Conservation (phyloP, 192 early-diverging fungal species). For the Entomortierella chlamydospora region DNA sequence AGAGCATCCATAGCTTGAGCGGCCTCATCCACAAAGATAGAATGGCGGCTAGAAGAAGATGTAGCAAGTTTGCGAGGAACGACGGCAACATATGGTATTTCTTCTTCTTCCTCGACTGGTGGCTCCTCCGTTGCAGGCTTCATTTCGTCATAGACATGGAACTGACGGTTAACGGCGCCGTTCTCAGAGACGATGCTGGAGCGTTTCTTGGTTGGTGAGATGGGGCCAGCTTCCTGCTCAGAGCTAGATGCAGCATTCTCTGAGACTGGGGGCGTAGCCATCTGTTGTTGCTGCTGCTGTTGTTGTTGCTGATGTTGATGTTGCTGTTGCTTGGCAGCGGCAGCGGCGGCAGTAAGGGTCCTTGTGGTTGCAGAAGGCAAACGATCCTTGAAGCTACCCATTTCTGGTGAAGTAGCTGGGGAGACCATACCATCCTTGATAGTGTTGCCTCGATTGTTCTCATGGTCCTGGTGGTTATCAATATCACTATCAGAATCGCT, state of each 20-base stretch:
- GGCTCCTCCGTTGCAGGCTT: conserved; percentile 6
- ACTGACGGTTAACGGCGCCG: conserved; percentile 26
- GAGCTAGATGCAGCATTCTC: background rate
- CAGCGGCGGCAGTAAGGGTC: conserved; percentile 35
- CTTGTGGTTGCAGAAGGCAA: conserved; percentile 45
- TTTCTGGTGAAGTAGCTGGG: conserved; percentile 43
- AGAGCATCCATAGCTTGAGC: conserved; percentile 50
- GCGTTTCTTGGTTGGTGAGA: conserved; percentile 9
- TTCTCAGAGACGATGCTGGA: conserved; percentile 17
- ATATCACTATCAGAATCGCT: conserved; percentile 29
- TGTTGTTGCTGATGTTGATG: conserved; percentile 9
- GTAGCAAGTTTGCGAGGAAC: conserved; percentile 11
- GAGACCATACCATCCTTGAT: conserved; percentile 28
- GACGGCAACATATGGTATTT: conserved; percentile 18
- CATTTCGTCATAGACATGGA: conserved; percentile 12
- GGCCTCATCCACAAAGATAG: conserved; percentile 50
- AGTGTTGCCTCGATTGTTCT: background rate
- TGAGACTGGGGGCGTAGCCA: conserved; percentile 5
- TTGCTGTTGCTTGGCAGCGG: conserved; percentile 37
- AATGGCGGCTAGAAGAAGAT: conserved; percentile 16
- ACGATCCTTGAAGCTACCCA: conserved; percentile 35
- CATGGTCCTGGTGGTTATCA: background rate
- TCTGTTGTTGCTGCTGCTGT: background rate
- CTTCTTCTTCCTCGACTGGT: conserved; percentile 18
- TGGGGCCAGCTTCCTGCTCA: background rate